These are phyloP conservation scores for Clitopilus hobsonii DNA, from an alignment of 768 basidiomycete species.

Conservation along the genomic window DNA sequence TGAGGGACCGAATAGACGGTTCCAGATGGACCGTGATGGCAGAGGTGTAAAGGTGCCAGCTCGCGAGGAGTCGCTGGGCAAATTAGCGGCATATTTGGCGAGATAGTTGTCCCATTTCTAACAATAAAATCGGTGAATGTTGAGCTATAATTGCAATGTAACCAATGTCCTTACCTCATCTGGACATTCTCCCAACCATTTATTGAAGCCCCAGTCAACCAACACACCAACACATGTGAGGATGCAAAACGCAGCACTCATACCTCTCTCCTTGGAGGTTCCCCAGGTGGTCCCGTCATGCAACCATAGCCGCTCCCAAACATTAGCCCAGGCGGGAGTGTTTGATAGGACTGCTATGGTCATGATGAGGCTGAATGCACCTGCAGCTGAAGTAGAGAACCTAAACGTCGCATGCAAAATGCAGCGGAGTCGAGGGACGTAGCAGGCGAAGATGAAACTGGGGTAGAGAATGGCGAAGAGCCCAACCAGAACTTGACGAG, in stretches of 20 bases:
- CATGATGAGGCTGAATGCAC: slow-evolving; percentile 51
- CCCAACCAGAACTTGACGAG: slow-evolving; percentile 37
- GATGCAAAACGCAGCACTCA: slow-evolving; percentile 53
- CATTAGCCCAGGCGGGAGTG: slow-evolving; percentile 51
- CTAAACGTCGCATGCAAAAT: slow-evolving; percentile 46
- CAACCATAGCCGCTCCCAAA: slow-evolving; percentile 62
- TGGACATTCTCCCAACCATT: slow-evolving; percentile 60
- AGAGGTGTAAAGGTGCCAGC: slow-evolving; percentile 54
- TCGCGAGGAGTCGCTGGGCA: slow-evolving; percentile 49
- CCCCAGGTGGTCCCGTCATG: slow-evolving; percentile 47
- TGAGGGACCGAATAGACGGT: slow-evolving; percentile 32
- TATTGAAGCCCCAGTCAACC: slow-evolving; percentile 51
- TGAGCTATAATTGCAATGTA: neutral
- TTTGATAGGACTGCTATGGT: slow-evolving; percentile 50
- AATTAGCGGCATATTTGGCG: slow-evolving; percentile 47
- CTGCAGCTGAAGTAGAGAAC: slow-evolving; percentile 46
- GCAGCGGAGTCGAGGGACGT: slow-evolving; percentile 39
- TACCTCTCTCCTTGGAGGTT: slow-evolving; percentile 47
- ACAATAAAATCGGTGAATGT: neutral
- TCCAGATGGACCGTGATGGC: slow-evolving; percentile 45
- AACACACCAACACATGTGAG: slow-evolving; percentile 42
- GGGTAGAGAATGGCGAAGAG: slow-evolving; percentile 34
- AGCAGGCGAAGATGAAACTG: slow-evolving; percentile 33
- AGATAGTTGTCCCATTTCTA: slow-evolving; percentile 72
- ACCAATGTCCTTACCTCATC: slow-evolving; percentile 48